Percentiles rank a stretch among this genome's conserved stretches.
phyloP scores from a whole-genome alignment of 345 rosid genomes.

The Gossypium bickii region DNA sequence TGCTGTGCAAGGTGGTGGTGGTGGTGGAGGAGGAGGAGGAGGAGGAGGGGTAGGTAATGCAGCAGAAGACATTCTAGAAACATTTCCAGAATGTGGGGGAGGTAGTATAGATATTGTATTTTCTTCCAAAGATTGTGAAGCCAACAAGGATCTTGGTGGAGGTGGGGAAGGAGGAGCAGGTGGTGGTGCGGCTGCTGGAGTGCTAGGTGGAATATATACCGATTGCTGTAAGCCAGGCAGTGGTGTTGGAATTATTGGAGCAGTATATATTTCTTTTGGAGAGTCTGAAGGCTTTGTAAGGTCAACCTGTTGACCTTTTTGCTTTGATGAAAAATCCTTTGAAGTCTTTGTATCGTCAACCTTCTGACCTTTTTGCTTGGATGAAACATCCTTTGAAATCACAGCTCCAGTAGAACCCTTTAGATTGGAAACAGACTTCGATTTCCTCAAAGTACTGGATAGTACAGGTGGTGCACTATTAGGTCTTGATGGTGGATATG shows the following conservation, averaged over 20 bases:
- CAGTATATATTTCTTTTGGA: slow-evolving; percentile 33
- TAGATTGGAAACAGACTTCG: slow-evolving; percentile 29
- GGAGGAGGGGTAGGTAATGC: slow-evolving; percentile 17
- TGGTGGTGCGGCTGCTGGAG: slow-evolving; percentile 19
- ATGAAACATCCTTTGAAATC: slow-evolving; percentile 33
- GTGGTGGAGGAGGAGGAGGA: slow-evolving; percentile 18
- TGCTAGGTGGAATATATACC: slow-evolving; percentile 27
- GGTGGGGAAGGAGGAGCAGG: slow-evolving; percentile 30
- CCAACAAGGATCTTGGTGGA: slow-evolving; percentile 18
- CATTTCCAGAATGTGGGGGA: slow-evolving; percentile 25
- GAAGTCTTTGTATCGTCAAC: slow-evolving; percentile 28
- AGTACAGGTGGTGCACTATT: slow-evolving; percentile 78
- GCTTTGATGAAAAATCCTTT: slow-evolving; percentile 31
- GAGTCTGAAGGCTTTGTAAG: slow-evolving; percentile 28
- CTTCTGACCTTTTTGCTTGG: slow-evolving; percentile 19
- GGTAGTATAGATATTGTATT: slow-evolving; percentile 31
- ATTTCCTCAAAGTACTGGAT: slow-evolving; percentile 50
- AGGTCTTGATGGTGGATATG: slow-evolving; percentile 71
- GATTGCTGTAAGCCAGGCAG: slow-evolving; percentile 26
- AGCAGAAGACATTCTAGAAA: slow-evolving; percentile 23
- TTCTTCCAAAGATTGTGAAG: slow-evolving; percentile 21
- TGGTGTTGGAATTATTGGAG: slow-evolving; percentile 34
- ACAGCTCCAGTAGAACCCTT: slow-evolving; percentile 33
- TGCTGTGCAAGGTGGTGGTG: slow-evolving; percentile 29
- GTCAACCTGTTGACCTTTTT: slow-evolving; percentile 21